Evolutionary conservation across 768 basidiomycete species (phyloP).

Genomic region (Lentinula sp.): DNA sequence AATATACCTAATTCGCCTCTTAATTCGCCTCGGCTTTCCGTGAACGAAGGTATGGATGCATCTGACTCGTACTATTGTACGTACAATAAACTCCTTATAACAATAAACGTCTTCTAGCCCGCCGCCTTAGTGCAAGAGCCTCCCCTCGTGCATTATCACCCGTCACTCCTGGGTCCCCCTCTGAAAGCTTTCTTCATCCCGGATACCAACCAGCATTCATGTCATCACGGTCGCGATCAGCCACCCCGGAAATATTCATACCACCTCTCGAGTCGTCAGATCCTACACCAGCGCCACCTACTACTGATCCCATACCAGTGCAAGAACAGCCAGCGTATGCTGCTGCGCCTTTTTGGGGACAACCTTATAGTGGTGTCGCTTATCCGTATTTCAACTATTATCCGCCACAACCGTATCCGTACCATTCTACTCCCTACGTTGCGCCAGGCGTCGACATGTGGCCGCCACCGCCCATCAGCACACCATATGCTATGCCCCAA

Average conservation of each 20-base stretch:
- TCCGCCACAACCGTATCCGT: slow-evolving; percentile 1
- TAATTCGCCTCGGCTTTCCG: not conserved
- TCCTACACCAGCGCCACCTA: not conserved
- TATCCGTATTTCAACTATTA: slow-evolving; percentile 1
- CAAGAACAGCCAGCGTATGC: not conserved
- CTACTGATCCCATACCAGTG: slow-evolving; percentile 1
- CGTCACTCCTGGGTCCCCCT: not conserved
- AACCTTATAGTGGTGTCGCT: not conserved
- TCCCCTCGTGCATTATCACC: not conserved
- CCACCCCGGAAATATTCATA: slow-evolving; percentile 3
- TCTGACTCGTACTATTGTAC: not conserved
- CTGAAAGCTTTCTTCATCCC: not conserved
- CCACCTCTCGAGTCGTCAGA: not conserved
- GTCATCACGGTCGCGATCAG: not conserved
- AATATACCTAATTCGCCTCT: not conserved
- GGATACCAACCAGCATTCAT: not conserved
- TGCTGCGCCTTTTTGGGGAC: not conserved
- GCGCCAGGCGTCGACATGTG: not conserved
- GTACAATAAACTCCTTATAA: not conserved
- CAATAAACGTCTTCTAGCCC: not conserved
- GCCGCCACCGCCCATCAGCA: not conserved
- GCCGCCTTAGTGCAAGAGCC: not conserved
- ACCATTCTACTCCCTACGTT: not conserved
- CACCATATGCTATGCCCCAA: not conserved
- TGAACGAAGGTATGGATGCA: not conserved